Evolutionary conservation across 2,329 filamentous ascomycete genomes (phyloP).

Genomic region (Chaetoscypha palmicola): DNA sequence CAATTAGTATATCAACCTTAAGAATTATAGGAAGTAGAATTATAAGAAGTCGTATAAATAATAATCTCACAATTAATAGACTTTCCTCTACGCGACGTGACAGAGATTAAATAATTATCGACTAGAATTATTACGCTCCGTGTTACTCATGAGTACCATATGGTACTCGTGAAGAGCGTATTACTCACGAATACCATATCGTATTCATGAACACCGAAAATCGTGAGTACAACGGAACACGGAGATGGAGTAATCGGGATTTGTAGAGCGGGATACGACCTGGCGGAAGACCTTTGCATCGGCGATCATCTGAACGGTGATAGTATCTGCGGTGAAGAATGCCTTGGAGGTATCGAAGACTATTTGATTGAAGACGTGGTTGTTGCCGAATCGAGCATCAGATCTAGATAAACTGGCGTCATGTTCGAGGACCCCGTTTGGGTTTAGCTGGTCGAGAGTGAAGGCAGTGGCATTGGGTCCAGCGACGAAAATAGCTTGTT

Average conservation of each 20-base stretch:
- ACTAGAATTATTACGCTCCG: too few species aligned
- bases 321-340: conserved; percentile 39
- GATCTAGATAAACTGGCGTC: conserved; percentile 41
- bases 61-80: too few species aligned
- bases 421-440: conserved; percentile 43
- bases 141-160: too few species aligned
- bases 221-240: too few species aligned
- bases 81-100: too few species aligned
- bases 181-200: too few species aligned
- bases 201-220: too few species aligned
- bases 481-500: conserved; percentile 37
- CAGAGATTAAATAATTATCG: too few species aligned
- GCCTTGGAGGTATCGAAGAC: conserved; percentile 39
- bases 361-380: conserved; percentile 44
- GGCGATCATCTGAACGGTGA: conserved; percentile 38
- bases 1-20: too few species aligned
- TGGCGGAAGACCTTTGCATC: conserved; percentile 41
- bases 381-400: conserved; percentile 44
- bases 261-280: conserved; percentile 38
- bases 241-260: conserved; percentile 44
- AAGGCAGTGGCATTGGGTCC: conserved; percentile 39
- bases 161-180: too few species aligned
- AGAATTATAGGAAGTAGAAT: too few species aligned
- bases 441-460: conserved; percentile 38
- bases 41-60: too few species aligned